Percentiles rank a stretch among this genome's conserved stretches.
Evolutionary conservation across 768 basidiomycete genomes (phyloP).

Genomic region (Naganishia onofrii): DNA sequence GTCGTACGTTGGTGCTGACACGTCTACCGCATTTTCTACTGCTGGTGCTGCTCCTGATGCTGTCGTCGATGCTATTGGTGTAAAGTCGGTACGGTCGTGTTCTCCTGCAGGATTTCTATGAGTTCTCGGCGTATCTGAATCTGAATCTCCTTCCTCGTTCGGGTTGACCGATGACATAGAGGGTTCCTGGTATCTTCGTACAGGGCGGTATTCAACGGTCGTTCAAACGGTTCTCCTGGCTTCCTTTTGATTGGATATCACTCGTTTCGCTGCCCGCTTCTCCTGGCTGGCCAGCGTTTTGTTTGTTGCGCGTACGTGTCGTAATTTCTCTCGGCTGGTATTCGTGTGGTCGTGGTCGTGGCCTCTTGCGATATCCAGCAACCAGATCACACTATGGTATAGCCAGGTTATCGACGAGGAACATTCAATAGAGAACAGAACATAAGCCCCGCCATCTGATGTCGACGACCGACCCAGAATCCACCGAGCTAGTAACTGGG

Average conservation of each 20-base stretch:
- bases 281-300: too few species aligned
- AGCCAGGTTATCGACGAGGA: not conserved
- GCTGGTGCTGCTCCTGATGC: not conserved
- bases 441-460: too few species aligned
- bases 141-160: constrained; percentile 19
- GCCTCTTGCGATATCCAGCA: not conserved
- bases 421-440: not conserved
- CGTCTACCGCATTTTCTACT: not conserved
- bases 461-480: too few species aligned
- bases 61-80: constrained; percentile 2
- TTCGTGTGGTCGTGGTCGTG: not conserved
- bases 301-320: too few species aligned
- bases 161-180: constrained; percentile 24
- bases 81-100: constrained; percentile 7
- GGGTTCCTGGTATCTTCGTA: not conserved
- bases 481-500: not conserved
- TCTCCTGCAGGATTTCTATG: not conserved
- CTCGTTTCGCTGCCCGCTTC: too few species aligned
- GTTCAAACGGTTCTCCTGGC: too few species aligned
- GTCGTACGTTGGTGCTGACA: not conserved
- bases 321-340: too few species aligned
- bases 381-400: constrained; percentile 10
- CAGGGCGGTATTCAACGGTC: too few species aligned
- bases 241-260: too few species aligned
- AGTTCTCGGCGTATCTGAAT: constrained; percentile 14